These are phyloP conservation scores for Phialophora verrucosa DNA, from an alignment of 2,329 filamentous ascomycete genomes.

Conservation along the genomic window DNA sequence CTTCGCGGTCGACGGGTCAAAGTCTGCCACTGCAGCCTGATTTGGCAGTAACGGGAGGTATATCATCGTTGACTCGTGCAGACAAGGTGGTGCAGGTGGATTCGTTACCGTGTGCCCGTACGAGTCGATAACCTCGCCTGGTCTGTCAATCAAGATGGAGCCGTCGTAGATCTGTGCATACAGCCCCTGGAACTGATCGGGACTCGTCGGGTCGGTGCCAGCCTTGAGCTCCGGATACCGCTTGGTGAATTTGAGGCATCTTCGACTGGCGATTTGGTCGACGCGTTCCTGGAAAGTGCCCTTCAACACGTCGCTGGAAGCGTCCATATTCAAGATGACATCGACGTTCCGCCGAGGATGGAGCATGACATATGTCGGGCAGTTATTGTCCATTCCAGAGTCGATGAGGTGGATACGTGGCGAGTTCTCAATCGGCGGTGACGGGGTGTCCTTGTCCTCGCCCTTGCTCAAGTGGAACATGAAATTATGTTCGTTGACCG, in stretches of 20 bases:
- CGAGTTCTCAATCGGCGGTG: slow-evolving; percentile 31
- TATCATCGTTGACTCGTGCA: slow-evolving; percentile 28
- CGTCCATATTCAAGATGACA: slow-evolving; percentile 32
- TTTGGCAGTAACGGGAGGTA: slow-evolving; percentile 31
- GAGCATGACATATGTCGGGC: slow-evolving; percentile 31
- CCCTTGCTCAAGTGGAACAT: slow-evolving; percentile 25
- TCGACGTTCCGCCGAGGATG: slow-evolving; percentile 27
- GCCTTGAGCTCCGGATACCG: slow-evolving; percentile 17
- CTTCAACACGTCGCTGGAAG: slow-evolving; percentile 31
- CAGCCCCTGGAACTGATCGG: slow-evolving; percentile 23
- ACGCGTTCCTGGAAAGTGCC: slow-evolving; percentile 32
- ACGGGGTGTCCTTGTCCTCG: slow-evolving; percentile 11
- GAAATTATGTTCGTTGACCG: slow-evolving; percentile 33
- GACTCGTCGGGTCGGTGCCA: slow-evolving; percentile 13
- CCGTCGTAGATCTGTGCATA: slow-evolving; percentile 32
- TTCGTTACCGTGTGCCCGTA: slow-evolving; percentile 27
- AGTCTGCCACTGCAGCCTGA: slow-evolving; percentile 21
- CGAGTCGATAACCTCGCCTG: slow-evolving; percentile 24
- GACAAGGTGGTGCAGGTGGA: slow-evolving; percentile 23
- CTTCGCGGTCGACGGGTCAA: slow-evolving; percentile 30
- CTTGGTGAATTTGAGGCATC: slow-evolving; percentile 25
- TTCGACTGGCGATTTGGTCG: slow-evolving; percentile 28
- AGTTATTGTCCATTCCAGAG: slow-evolving; percentile 33
- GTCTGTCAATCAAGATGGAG: slow-evolving; percentile 20
- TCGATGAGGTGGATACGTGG: slow-evolving; percentile 30